Conservation (phyloP, 768 basidiomycete genomes). For the Xerocomus spinulosus region DNA sequence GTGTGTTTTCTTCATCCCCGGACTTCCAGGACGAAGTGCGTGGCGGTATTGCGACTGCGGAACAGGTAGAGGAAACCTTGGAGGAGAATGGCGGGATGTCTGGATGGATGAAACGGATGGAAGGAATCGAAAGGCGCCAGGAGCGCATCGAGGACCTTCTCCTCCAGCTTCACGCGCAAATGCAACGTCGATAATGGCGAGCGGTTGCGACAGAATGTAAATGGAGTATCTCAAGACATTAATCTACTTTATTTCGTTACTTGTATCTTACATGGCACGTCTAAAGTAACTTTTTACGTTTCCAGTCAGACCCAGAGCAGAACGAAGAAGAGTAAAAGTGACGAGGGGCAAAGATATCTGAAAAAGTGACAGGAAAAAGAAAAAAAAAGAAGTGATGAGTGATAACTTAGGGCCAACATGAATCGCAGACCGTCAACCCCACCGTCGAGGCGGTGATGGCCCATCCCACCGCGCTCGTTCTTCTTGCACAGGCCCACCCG, state of each 20-base stretch:
- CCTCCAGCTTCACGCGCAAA: constrained; percentile 24
- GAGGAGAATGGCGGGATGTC: constrained; percentile 25
- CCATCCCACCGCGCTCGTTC: constrained; percentile 27
- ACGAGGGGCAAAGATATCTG: constrained; percentile 10
- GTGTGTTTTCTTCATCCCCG: constrained; percentile 25
- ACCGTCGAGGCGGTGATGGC: constrained; percentile 27
- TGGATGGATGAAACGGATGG: constrained; percentile 34
- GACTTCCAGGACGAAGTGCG: constrained; percentile 12
- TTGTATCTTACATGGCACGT: constrained; percentile 1
- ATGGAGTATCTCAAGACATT: neutral
- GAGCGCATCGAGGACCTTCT: constrained; percentile 47
- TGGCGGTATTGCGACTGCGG: constrained; percentile 19
- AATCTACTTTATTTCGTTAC: constrained; percentile 1
- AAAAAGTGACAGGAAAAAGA: neutral
- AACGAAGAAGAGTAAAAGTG: neutral
- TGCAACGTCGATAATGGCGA: constrained; percentile 5
- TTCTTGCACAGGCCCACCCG: constrained; percentile 17
- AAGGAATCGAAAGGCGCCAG: constrained; percentile 42
- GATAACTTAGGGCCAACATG: constrained; percentile 26
- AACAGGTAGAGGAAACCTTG: constrained; percentile 24
- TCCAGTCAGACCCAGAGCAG: constrained; percentile 4
- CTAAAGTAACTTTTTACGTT: neutral
- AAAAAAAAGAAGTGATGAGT: constrained; percentile 6
- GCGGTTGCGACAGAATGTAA: neutral
- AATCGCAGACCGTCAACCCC: constrained; percentile 8